These are phyloP conservation scores for Tetracladium maxilliforme DNA, from an alignment of 2,329 filamentous ascomycete genomes.

Conservation along the genomic window DNA sequence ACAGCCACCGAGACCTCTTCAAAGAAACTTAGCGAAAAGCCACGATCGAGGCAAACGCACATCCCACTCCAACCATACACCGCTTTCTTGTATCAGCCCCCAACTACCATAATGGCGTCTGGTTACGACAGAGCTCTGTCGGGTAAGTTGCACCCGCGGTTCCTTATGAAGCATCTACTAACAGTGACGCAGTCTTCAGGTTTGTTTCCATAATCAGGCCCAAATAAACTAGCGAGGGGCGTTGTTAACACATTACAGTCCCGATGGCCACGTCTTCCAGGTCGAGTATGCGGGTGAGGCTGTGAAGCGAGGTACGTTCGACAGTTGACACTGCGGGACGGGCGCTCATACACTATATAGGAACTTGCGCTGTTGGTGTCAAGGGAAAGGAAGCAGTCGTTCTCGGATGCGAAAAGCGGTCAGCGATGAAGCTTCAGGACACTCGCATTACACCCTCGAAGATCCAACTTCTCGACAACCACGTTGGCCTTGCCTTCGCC, in stretches of 20 bases:
- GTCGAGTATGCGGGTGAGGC: slow-evolving; percentile 99
- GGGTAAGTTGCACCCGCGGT: slow-evolving; percentile 47
- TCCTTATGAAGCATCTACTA: slow-evolving; percentile 25
- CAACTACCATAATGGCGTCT: slow-evolving; percentile 55
- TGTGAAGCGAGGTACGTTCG: slow-evolving; percentile 75
- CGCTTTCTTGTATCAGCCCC: no score
- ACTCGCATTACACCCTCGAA: slow-evolving; percentile 98
- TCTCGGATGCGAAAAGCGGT: slow-evolving; percentile 94
- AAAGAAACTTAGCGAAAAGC: no score
- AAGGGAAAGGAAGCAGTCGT: slow-evolving; percentile 93
- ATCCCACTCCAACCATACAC: no score
- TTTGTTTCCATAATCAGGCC: slow-evolving; percentile 21
- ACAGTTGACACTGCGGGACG: neutral
- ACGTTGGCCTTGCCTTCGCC: slow-evolving; percentile 93
- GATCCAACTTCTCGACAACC: slow-evolving; percentile 89
- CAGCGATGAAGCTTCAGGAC: slow-evolving; percentile 98
- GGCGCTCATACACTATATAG: slow-evolving; percentile 24
- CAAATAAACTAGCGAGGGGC: slow-evolving; percentile 3
- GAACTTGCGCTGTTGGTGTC: slow-evolving; percentile 94
- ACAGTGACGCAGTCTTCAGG: slow-evolving; percentile 60
- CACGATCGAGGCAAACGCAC: no score
- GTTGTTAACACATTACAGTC: slow-evolving; percentile 51
- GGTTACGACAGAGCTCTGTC: slow-evolving; percentile 99
- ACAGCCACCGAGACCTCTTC: slow-evolving; percentile 1
- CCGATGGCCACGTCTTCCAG: slow-evolving; percentile 98